Base-by-base conservation (phyloP, 2,329 filamentous ascomycete species). In the Penicillium sclerotiorum region DNA sequence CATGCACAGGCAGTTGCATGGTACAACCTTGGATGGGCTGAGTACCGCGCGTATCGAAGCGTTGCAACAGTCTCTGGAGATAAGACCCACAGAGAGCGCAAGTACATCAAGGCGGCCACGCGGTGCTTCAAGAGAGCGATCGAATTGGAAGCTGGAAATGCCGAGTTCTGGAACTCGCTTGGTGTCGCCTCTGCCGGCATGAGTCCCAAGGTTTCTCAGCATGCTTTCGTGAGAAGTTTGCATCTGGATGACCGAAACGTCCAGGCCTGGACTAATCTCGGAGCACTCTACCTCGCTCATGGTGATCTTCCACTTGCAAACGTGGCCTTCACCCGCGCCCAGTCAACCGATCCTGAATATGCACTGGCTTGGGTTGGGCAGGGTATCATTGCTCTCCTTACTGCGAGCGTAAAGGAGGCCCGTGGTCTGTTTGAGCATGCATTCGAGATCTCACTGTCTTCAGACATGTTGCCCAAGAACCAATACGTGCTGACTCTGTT, bases 131-230 rank as follows among this genome's bases (percentile, higher is more conserved):
- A 99, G 74, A 82, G 90, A 37, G 89, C 94, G 1, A 99, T 99
- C 57, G 94, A 97, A 71, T 79, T 96, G 1, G 95, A 99, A 70
- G 89, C 92, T 6, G 89, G 91, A 44, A 99, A 97, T 65, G 78
- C 90, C 0, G 93, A 97, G 59, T 97, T 97, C 69, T 99, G 94
- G 94, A 97, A 97, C 65, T 87, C 94, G 0, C 80, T 99, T 2
- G 94, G 93, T 42, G 90, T 97, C 3, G 90, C 89, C 21, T 96
- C 94, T 2, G 92, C 90, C 55, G 84, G 84, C 38, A 80, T 96
- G 58, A 96, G 89, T 64, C 88, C 92, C 0, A 85, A 87, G 49
- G 89, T 99, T 2, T 86, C 94, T 0, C 94, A 99, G 69, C 95
- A 99, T 69, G 85, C 94, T 0, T 93, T 99, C 61, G 88, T 96